A percentile compares a stretch with the other conserved stretches of the same genome.
These are phyloP conservation scores for Talaromyces sp. DNA, from an alignment of 2,329 filamentous ascomycete genomes.

Conservation along the genomic window DNA sequence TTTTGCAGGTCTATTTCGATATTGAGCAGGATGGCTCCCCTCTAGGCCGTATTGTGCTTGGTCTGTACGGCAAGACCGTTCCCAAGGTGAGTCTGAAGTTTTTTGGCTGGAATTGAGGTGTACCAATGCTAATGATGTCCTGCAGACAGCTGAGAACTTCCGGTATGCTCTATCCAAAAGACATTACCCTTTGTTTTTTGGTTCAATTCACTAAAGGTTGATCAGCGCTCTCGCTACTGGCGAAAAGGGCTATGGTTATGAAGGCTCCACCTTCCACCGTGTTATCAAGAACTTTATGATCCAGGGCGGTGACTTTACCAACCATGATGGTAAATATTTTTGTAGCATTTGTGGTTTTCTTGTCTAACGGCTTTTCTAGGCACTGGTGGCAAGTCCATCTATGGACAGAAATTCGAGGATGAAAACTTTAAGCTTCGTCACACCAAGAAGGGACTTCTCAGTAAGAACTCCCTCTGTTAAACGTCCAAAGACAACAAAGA, in stretches of 20 bases:
- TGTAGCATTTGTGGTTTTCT: background rate
- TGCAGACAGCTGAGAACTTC: constrained; percentile 60
- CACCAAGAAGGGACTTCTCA: constrained; percentile 58
- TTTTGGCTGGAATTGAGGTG: background rate
- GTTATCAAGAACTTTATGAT: constrained; percentile 69
- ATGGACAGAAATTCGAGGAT: constrained; percentile 60
- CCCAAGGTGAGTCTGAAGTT: constrained; percentile 47
- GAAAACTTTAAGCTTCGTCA: constrained; percentile 70
- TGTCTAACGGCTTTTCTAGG: constrained; percentile 29
- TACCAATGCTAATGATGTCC: background rate
- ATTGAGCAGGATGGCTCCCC: constrained; percentile 59
- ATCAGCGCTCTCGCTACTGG: constrained; percentile 55
- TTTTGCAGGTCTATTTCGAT: constrained; percentile 57
- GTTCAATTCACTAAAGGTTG: background rate
- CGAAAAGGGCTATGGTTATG: constrained; percentile 63
- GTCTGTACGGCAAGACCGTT: constrained; percentile 63
- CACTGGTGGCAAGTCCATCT: constrained; percentile 64
- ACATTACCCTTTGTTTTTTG: background rate
- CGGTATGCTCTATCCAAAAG: constrained; percentile 35
- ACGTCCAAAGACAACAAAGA: background rate
- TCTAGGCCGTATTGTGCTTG: constrained; percentile 57
- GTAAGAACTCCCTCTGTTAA: constrained; percentile 34
- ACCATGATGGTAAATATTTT: constrained; percentile 47
- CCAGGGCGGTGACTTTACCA: constrained; percentile 64
- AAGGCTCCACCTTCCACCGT: constrained; percentile 63